A percentile compares a stretch with the other conserved stretches of the same genome.
Conservation (phyloP, 495 filamentous ascomycete species). For the Penicillium salamii region DNA sequence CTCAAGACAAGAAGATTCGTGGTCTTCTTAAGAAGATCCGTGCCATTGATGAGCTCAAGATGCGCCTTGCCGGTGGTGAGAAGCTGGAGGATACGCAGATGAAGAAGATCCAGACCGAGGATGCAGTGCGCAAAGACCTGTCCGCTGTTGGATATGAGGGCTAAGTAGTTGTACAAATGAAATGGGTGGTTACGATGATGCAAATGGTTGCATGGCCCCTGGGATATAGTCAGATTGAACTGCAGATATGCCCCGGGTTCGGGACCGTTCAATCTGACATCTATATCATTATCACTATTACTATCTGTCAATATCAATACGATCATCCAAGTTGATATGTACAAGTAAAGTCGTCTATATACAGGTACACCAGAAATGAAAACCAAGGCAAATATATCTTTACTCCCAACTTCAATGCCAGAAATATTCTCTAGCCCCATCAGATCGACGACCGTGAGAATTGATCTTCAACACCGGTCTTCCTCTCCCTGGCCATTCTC, state of each 20-base stretch:
- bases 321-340: no score
- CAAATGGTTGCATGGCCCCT: constrained; percentile 2
- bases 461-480: constrained; percentile 21
- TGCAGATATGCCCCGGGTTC: no score
- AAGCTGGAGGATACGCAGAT: constrained; percentile 97
- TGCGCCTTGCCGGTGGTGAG: constrained; percentile 89
- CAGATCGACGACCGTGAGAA: background rate
- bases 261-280: constrained; percentile 1
- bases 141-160: constrained; percentile 56
- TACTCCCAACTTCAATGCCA: no score
- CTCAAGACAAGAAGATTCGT: constrained; percentile 83
- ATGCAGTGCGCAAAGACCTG: constrained; percentile 76
- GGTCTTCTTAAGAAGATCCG: constrained; percentile 93
- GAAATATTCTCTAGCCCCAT: no score
- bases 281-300: constrained; percentile 5
- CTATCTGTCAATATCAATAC: constrained; percentile 3
- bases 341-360: no score
- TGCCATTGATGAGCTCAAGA: constrained; percentile 96
- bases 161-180: constrained; percentile 17
- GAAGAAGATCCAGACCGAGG: constrained; percentile 95
- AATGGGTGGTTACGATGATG: background rate
- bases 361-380: no score
- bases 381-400: no score
- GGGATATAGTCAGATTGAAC: constrained; percentile 8
- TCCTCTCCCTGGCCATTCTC: constrained; percentile 48